phyloP scores from a whole-genome alignment of 2,329 filamentous ascomycete genomes.

The Pseudocercospora pini-densiflorae region DNA sequence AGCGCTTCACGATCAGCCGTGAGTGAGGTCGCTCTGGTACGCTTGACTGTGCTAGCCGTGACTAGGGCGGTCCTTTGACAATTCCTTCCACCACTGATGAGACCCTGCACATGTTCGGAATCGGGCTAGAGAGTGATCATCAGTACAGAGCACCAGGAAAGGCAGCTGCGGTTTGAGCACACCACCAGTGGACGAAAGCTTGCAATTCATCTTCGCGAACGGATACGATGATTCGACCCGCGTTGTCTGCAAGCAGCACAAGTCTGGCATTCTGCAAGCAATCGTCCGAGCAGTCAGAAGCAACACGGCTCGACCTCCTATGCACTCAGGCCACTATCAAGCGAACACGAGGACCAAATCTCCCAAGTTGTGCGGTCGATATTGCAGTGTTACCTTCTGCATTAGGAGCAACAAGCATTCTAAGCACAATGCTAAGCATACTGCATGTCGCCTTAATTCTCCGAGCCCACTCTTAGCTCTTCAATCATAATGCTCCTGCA shows the following conservation, averaged over 20 bases:
- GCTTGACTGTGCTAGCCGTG: background rate
- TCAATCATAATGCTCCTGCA: background rate
- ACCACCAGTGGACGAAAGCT: background rate
- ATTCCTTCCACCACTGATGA: background rate
- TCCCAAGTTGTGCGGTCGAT: background rate
- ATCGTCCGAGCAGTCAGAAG: no score
- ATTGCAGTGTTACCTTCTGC: slow-evolving; percentile 1
- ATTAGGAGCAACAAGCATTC: slow-evolving; percentile 8
- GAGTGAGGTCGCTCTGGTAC: background rate
- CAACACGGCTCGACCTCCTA: no score
- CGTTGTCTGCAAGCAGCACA: no score
- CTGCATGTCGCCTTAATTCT: background rate
- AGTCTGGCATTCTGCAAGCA: no score
- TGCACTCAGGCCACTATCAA: background rate
- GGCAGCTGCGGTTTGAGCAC: background rate
- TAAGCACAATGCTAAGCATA: slow-evolving; percentile 2
- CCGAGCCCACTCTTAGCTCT: background rate
- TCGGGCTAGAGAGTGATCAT: slow-evolving; percentile 1
- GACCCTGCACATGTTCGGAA: background rate
- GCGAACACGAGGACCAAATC: background rate
- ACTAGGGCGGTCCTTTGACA: background rate
- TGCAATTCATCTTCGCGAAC: background rate
- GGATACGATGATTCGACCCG: no score
- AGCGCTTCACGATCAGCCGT: background rate
- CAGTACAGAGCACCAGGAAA: background rate